Evolutionary conservation across 768 basidiomycete genomes (phyloP).

Genomic region (Phlebiopsis flavidoalba): DNA sequence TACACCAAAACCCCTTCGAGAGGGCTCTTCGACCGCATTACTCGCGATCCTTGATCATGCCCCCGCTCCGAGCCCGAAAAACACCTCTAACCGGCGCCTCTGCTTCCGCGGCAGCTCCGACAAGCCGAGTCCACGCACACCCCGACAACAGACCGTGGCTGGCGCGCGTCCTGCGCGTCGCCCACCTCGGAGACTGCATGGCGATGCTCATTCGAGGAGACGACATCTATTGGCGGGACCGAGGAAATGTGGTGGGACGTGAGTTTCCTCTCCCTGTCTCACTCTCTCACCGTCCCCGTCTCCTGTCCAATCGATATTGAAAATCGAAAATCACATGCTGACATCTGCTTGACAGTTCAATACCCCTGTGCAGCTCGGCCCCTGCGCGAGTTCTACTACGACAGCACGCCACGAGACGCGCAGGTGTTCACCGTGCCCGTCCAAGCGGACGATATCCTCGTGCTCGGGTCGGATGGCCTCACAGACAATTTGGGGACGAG

Average conservation of each 20-base stretch:
- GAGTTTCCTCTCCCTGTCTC: slow-evolving; percentile 18
- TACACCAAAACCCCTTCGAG: slow-evolving; percentile 36
- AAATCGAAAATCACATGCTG: slow-evolving; percentile 13
- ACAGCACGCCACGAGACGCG: slow-evolving; percentile 61
- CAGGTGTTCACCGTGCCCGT: slow-evolving; percentile 69
- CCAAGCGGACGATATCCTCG: slow-evolving; percentile 66
- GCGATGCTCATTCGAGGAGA: slow-evolving; percentile 79
- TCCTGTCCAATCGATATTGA: slow-evolving; percentile 3
- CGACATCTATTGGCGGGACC: slow-evolving; percentile 76
- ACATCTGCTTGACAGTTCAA: slow-evolving; percentile 39
- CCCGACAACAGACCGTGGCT: slow-evolving; percentile 25
- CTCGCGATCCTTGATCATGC: slow-evolving; percentile 55
- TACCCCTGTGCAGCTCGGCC: slow-evolving; percentile 61
- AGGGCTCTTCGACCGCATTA: slow-evolving; percentile 66
- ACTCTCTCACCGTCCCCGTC: not conserved
- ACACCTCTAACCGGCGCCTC: slow-evolving; percentile 1
- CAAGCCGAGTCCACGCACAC: slow-evolving; percentile 7
- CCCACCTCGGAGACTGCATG: slow-evolving; percentile 86
- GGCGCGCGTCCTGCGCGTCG: slow-evolving; percentile 72
- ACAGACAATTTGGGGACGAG: slow-evolving; percentile 84
- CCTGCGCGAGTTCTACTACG: slow-evolving; percentile 55
- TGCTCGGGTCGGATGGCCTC: slow-evolving; percentile 77
- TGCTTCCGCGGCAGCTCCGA: slow-evolving; percentile 13
- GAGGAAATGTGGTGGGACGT: slow-evolving; percentile 92
- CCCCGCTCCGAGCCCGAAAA: not conserved